These are phyloP conservation scores for Scheffersomyces parashehatae DNA, from an alignment of 1,139 yeast genomes.

Conservation along the genomic window DNA sequence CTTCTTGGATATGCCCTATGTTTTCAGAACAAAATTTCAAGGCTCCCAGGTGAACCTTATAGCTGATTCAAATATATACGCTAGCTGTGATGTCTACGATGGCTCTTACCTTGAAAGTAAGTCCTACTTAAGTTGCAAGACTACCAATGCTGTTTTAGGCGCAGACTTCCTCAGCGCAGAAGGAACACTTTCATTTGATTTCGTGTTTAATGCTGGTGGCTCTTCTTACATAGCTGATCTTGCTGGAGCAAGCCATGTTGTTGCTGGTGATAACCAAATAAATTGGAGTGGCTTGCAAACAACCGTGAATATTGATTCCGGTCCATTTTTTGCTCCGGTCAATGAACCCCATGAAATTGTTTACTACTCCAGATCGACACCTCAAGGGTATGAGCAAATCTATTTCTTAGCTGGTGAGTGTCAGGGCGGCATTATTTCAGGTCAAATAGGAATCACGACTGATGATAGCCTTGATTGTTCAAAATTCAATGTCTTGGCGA, in stretches of 20 bases:
- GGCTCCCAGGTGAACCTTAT: conserved; percentile 7
- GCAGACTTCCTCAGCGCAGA: conserved; percentile 5
- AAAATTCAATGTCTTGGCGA: conserved; percentile 10
- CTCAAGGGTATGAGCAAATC: conserved; percentile 16
- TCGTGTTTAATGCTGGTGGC: conserved; percentile 22
- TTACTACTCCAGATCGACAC: conserved; percentile 18
- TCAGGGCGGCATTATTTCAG: conserved; percentile 13
- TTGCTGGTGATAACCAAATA: conserved; percentile 7
- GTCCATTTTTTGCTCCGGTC: conserved; percentile 14
- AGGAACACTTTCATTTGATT: conserved; percentile 18
- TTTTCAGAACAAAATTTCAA: conserved; percentile 17
- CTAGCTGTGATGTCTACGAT: conserved; percentile 12
- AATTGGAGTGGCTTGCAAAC: conserved; percentile 14
- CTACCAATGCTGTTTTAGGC: conserved; percentile 5
- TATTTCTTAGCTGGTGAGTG: conserved; percentile 16
- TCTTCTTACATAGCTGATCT: conserved; percentile 15
- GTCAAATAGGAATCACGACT: conserved; percentile 13
- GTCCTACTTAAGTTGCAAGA: conserved; percentile 13
- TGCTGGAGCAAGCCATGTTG: conserved; percentile 10
- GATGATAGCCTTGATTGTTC: conserved; percentile 15
- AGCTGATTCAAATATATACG: conserved; percentile 10
- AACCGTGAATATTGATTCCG: conserved; percentile 9
- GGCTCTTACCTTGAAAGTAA: conserved; percentile 12
- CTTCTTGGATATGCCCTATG: conserved; percentile 16
- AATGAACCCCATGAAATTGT: conserved; percentile 11